Evolutionary conservation across 345 rosid genomes (phyloP).

Genomic region (Erysimum cheiranthoides): DNA sequence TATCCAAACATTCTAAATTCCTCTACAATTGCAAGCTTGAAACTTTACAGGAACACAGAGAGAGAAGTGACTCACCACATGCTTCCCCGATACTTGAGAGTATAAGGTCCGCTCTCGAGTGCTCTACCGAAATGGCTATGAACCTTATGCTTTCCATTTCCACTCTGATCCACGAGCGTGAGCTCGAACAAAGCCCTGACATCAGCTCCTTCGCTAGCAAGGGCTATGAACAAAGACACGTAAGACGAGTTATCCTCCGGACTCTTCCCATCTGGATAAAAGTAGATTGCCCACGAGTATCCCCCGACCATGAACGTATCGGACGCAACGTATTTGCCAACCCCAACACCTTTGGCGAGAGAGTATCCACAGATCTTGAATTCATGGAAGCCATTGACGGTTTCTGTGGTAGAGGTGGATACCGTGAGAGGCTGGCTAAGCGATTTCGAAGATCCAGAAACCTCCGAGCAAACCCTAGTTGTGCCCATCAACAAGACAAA

Average conservation of each 20-base stretch:
- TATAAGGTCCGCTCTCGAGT: constrained; percentile 78
- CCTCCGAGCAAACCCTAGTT: constrained; percentile 54
- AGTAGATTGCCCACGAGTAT: constrained; percentile 76
- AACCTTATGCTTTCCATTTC: constrained; percentile 64
- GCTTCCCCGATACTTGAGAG: constrained; percentile 78
- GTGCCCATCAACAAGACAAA: constrained; percentile 60
- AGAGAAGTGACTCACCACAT: constrained; percentile 65
- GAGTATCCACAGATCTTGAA: constrained; percentile 72
- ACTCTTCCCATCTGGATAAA: constrained; percentile 86
- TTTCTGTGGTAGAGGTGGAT: constrained; percentile 63
- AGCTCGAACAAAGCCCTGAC: constrained; percentile 78
- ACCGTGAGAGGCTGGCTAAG: constrained; percentile 49
- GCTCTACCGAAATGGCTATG: constrained; percentile 82
- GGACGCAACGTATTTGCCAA: constrained; percentile 70
- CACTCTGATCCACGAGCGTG: constrained; percentile 80
- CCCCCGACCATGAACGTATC: constrained; percentile 71
- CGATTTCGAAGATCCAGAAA: constrained; percentile 50
- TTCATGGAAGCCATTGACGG: constrained; percentile 69
- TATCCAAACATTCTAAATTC: not conserved
- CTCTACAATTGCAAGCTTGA: not conserved
- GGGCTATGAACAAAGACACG: constrained; percentile 75
- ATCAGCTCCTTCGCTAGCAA: constrained; percentile 79
- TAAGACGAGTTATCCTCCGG: constrained; percentile 63
- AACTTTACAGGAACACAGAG: not conserved
- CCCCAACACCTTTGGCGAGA: constrained; percentile 69